Evolutionary conservation across 495 filamentous ascomycete species (phyloP), one percentile per base, ranked within the genome.

Genomic region (Penicillium coffeae): DNA sequence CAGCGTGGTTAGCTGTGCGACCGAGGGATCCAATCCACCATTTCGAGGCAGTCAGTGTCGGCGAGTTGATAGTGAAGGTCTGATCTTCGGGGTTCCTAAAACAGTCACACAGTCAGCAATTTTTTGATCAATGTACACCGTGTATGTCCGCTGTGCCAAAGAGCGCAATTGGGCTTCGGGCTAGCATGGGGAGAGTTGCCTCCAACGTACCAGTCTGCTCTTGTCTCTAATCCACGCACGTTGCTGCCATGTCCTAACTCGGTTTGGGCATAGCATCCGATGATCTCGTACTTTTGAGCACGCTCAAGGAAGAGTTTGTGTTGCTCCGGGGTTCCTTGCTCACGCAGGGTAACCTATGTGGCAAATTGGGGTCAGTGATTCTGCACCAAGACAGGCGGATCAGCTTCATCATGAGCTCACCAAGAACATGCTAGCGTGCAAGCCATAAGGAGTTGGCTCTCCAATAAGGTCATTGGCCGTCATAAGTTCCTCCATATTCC

Each of bases 1-100:
- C 78, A 0, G 86, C 85, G 65, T 88, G 78, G 52, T 87, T 89
- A 15, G 86, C 85, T 8, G 82, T 80, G n/a, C 80, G 65, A 38
- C 86, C 86, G 5, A 88, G 70, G 19, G 81, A 83, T 0, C 86
- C 86, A 56, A 88, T 86, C 86, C 86, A 89, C 85, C 85, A 90
- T 60, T 90, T 90, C 32, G 80, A 80, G 13, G 83, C 75, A 8
- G 84, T 88, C 45, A 87, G 68, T 44, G 75, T 67, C 0, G 86
- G 86, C 0, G 82, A 84, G 55, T 85, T 78, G 40, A 90, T 76
- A 38, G 71, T 80, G 64, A 88, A 89, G 4, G 81, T 85, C 65
- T 86, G 82, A 55, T 85, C 78, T 12, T 79, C 65, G 3, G 75
- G 59, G 57, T 86, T 81, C 80, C 25, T 30, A 30, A 5, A 5